Evolutionary conservation across 192 early-diverging fungal species (phyloP), one percentile per base, ranked within the genome.

Genomic region (Coemansia sp.): DNA sequence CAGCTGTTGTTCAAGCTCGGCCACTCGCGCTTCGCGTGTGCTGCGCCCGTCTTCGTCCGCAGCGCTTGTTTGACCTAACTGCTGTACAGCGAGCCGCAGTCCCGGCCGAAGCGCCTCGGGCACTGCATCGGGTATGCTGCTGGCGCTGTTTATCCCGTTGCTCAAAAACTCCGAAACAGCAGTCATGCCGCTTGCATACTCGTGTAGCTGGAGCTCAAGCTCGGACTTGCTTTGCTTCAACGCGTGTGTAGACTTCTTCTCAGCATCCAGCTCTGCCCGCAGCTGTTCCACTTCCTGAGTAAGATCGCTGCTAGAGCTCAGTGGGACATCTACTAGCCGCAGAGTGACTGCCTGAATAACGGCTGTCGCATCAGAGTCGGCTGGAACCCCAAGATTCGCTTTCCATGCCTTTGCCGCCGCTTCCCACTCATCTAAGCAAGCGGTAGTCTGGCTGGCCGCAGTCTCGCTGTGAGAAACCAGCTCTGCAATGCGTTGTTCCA

Each of bases 361-460:
- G 3, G 15, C n/a, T 7, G 45, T 29, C 6, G 27, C 2, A 17
- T 30, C 42, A n/a, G 42, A 23, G 7, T 34, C 45, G 2, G 47
- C 29, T 31, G 25, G 8, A 29, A 62, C 41, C 5, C 65, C 65
- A 7, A 79, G 40, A 35, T 62, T 37, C 26, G 35, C 17, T 5
- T 69, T 56, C 49, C 58, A 65, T n/a, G 66, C 58, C 17, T 29
- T 48, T 9, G 71, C 59, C 8, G 66, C 64, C 3, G 58, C 46
- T 36, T 77, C 64, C 56, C 63, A 65, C n/a, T 72, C 64, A 37
- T 47, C 10, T 10, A 78, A 41, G 26, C 58, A 35, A 21, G 21
- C n/a, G 23, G 42, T 59, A 0, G 36, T 10, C 14, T 17, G 13
- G 11, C 34, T 36, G 0, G 21, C 45, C 10, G 38, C 18, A 25